A percentile compares a stretch with the other conserved stretches of the same genome.
Conservation (phyloP, 1,284 basidiomycete species). For the Earliella scabrosa region DNA sequence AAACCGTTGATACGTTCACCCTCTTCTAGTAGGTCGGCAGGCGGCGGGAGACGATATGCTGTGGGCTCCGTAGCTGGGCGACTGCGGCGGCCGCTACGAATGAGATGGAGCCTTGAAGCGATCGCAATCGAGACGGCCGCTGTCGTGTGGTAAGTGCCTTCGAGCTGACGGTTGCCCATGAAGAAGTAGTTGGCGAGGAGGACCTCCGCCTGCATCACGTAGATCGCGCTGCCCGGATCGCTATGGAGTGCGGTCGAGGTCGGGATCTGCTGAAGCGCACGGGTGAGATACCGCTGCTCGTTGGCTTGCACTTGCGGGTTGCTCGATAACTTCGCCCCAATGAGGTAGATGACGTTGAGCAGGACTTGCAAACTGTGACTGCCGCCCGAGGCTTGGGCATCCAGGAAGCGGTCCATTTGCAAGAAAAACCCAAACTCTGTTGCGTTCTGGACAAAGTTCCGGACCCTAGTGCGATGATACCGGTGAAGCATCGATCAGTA, state of each 20-base stretch:
- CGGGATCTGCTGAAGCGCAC: slow-evolving; percentile 36
- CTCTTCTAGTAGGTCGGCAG: slow-evolving; percentile 43
- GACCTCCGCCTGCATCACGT: slow-evolving; percentile 50
- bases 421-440: slow-evolving; percentile 48
- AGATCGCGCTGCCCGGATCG: slow-evolving; percentile 42
- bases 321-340: slow-evolving; percentile 30
- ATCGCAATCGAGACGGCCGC: slow-evolving; percentile 47
- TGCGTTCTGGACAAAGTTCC: slow-evolving; percentile 39
- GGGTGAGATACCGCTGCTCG: slow-evolving; percentile 33
- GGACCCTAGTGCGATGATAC: slow-evolving; percentile 13
- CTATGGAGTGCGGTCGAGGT: slow-evolving; percentile 35
- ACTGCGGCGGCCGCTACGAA: slow-evolving; percentile 32
- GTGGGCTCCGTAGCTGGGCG: slow-evolving; percentile 13
- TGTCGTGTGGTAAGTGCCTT: slow-evolving; percentile 47
- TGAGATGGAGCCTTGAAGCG: slow-evolving; percentile 41
- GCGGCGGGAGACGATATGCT: slow-evolving; percentile 34
- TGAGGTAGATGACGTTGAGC: slow-evolving; percentile 31
- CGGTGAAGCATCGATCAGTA: background rate
- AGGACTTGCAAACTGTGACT: slow-evolving; percentile 29
- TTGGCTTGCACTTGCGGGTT: slow-evolving; percentile 27
- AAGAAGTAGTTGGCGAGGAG: slow-evolving; percentile 51
- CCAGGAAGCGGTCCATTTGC: slow-evolving; percentile 40
- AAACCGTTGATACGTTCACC: slow-evolving; percentile 51
- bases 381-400: slow-evolving; percentile 26
- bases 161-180: slow-evolving; percentile 41